phyloP scores from a whole-genome alignment of 768 basidiomycete genomes.

The Suillus weaverae region DNA sequence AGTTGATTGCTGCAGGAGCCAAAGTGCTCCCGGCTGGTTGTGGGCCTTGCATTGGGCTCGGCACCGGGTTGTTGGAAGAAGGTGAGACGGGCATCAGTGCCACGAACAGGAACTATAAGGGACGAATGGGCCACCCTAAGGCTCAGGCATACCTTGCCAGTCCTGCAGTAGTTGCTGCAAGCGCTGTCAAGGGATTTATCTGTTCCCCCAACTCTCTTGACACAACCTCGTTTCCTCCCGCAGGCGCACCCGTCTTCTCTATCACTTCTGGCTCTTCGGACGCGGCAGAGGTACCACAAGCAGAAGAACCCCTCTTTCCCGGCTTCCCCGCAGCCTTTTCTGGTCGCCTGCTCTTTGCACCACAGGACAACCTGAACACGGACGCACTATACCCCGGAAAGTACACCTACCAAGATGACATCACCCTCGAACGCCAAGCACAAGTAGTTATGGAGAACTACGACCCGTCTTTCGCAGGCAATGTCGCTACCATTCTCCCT shows the following conservation, averaged over 20 bases:
- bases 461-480: constrained; percentile 80
- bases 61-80: constrained; percentile 88
- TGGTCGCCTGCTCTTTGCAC: constrained; percentile 87
- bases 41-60: constrained; percentile 97
- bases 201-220: constrained; percentile 76
- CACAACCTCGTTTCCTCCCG: constrained; percentile 46
- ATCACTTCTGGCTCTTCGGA: constrained; percentile 37
- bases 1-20: constrained; percentile 84
- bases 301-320: constrained; percentile 66
- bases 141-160: constrained; percentile 95
- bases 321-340: constrained; percentile 83
- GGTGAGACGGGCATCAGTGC: constrained; percentile 97
- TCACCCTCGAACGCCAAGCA: constrained; percentile 91
- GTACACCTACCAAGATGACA: constrained; percentile 99
- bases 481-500: constrained; percentile 52
- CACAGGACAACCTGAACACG: constrained; percentile 97
- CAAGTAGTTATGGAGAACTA: constrained; percentile 99
- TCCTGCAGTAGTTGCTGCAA: constrained; percentile 96
- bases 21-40: constrained; percentile 94
- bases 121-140: constrained; percentile 95
- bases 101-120: constrained; percentile 99
- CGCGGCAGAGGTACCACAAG: constrained; percentile 21
- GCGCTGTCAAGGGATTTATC: constrained; percentile 90
- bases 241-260: constrained; percentile 57
- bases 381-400: constrained; percentile 99